These are phyloP conservation scores for Gautieria morchelliformis DNA, from an alignment of 768 basidiomycete species.

Conservation along the genomic window DNA sequence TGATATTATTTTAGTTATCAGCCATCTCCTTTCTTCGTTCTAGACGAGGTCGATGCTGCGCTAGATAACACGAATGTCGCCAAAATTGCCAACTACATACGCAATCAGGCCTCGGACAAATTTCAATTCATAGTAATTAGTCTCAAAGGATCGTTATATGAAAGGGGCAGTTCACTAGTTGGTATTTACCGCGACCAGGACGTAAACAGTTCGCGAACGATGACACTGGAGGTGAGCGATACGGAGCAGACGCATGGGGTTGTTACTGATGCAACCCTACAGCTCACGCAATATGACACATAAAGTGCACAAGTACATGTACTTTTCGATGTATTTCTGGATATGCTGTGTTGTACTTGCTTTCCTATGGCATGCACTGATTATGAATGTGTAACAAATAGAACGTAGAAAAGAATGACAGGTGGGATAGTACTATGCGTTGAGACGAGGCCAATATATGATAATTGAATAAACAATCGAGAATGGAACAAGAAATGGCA, in stretches of 20 bases:
- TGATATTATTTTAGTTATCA: constrained; percentile 56
- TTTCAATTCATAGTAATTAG: constrained; percentile 99
- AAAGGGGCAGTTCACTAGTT: constrained; percentile 81
- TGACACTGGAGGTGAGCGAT: constrained; percentile 76
- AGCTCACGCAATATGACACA: constrained; percentile 56
- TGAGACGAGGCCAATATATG: background rate
- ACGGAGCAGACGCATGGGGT: background rate
- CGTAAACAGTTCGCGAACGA: constrained; percentile 80
- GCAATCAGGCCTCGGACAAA: constrained; percentile 65
- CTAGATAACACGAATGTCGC: constrained; percentile 98
- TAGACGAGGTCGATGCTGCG: constrained; percentile 98
- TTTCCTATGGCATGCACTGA: background rate
- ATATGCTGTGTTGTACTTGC: background rate
- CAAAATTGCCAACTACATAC: constrained; percentile 90
- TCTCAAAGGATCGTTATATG: constrained; percentile 87
- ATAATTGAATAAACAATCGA: no score
- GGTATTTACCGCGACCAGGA: constrained; percentile 94
- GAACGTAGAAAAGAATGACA: background rate
- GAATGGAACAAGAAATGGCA: background rate
- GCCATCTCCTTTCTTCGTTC: constrained; percentile 93
- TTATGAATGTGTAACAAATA: background rate
- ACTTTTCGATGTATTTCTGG: background rate
- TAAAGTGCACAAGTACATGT: background rate
- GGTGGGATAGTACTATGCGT: background rate
- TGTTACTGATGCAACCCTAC: background rate